These are phyloP conservation scores for Dictyostelium purpureum DNA, from an alignment of 78 protist genomes.

Conservation along the genomic window DNA sequence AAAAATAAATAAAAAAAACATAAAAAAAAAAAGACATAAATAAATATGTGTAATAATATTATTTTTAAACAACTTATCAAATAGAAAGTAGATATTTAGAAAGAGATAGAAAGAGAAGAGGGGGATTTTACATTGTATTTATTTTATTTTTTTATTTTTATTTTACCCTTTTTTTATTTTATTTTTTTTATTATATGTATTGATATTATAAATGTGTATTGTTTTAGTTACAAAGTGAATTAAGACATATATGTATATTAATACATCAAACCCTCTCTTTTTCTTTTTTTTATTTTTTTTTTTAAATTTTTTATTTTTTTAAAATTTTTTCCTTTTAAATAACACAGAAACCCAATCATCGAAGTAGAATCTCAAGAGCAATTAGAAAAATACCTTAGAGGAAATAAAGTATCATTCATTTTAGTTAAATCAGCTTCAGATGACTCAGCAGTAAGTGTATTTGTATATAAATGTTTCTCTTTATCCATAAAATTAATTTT, in stretches of 20 bases:
- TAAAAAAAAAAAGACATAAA: not conserved
- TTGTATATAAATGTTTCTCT: too few relatives aligned
- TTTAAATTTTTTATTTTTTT: not conserved
- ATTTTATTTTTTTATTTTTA: too few relatives aligned
- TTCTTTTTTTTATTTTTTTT: not conserved
- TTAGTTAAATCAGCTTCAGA: not conserved
- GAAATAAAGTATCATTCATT: not conserved
- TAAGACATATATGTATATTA: too few relatives aligned
- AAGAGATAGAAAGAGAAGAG: too few relatives aligned
- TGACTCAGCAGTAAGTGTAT: not conserved
- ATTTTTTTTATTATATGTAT: not conserved
- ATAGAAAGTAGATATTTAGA: too few relatives aligned
- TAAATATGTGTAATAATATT: not conserved
- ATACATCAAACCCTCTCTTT: too few relatives aligned
- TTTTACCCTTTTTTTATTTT: not conserved
- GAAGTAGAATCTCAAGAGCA: constrained; percentile 4
- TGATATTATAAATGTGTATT: too few relatives aligned
- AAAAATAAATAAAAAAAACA: not conserved
- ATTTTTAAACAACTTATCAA: too few relatives aligned
- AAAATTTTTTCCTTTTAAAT: not conserved
- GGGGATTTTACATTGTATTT: too few relatives aligned
- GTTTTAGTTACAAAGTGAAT: too few relatives aligned
- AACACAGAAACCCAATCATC: constrained; percentile 3
- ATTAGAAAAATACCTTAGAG: not conserved
- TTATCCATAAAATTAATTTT: too few relatives aligned